These are phyloP conservation scores for Hypoxylon sp. DNA, from an alignment of 2,329 filamentous ascomycete species.

Conservation along the genomic window DNA sequence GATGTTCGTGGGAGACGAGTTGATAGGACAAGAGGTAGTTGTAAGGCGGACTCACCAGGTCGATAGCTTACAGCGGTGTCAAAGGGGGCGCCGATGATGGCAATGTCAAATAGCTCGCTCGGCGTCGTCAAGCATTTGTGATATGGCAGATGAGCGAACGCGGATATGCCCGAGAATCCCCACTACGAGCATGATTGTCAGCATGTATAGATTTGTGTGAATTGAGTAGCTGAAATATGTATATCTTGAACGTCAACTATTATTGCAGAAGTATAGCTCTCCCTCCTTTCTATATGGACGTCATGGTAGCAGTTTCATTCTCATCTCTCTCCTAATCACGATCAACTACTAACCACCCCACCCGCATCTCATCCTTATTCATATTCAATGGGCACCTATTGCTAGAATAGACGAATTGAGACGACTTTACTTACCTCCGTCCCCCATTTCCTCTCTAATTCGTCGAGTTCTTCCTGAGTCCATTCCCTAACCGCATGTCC, in stretches of 20 bases:
- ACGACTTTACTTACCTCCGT: conserved; percentile 62
- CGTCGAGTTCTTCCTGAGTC: conserved; percentile 65
- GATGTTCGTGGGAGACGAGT: conserved; percentile 8
- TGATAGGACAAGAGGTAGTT: not conserved
- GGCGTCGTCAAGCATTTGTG: conserved; percentile 79
- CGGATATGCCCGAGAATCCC: conserved; percentile 81
- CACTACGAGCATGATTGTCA: conserved; percentile 57
- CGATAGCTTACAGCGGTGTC: conserved; percentile 81
- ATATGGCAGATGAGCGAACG: conserved; percentile 80
- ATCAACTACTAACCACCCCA: not conserved
- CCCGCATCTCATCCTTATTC: not conserved
- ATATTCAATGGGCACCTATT: not conserved
- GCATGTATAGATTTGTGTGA: conserved; percentile 16
- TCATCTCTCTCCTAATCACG: not conserved
- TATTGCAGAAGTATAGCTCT: not conserved
- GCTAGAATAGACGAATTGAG: not conserved
- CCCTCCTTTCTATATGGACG: not conserved
- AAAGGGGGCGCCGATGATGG: conserved; percentile 79
- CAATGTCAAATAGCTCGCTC: conserved; percentile 76
- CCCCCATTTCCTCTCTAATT: conserved; percentile 71
- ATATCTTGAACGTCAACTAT: conserved; percentile 7
- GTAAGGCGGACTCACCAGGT: conserved; percentile 64
- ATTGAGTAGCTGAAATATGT: not conserved
- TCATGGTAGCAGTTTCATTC: not conserved
- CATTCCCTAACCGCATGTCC: conserved; percentile 61